phyloP scores from a whole-genome alignment of 257 asterid genomes.

The Penstemon newberryi region DNA sequence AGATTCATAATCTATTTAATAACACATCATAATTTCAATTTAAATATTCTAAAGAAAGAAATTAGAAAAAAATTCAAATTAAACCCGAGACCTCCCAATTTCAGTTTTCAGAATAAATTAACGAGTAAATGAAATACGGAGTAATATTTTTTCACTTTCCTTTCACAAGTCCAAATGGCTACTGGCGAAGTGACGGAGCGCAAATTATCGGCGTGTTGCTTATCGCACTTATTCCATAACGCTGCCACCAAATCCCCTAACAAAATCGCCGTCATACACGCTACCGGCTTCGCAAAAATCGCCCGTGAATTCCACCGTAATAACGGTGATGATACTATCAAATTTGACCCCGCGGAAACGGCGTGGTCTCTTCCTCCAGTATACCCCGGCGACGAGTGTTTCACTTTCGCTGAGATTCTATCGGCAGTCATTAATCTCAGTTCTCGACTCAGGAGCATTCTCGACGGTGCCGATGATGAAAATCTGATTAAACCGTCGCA shows the following conservation, averaged over 20 bases:
- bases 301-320: constrained; percentile 37
- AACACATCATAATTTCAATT: too few species aligned
- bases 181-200: constrained; percentile 28
- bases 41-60: too few species aligned
- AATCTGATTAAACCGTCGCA: constrained; percentile 35
- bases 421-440: constrained; percentile 67
- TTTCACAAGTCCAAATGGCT: constrained; percentile 24
- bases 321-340: constrained; percentile 17
- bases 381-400: constrained; percentile 70
- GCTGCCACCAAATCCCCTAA: constrained; percentile 54
- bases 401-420: constrained; percentile 68
- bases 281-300: constrained; percentile 52
- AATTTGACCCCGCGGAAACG: constrained; percentile 28
- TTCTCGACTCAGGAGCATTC: constrained; percentile 50
- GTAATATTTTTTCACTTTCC: too few species aligned
- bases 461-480: constrained; percentile 62
- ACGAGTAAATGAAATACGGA: too few species aligned
- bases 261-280: constrained; percentile 73
- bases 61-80: too few species aligned
- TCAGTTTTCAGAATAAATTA: too few species aligned
- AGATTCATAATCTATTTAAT: too few species aligned
- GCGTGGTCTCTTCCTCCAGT: constrained; percentile 42
- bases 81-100: too few species aligned
- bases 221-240: constrained; percentile 65
- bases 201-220: constrained; percentile 56